These are phyloP conservation scores for Marasmius sp. DNA, from an alignment of 1,284 basidiomycete genomes.

Conservation along the genomic window DNA sequence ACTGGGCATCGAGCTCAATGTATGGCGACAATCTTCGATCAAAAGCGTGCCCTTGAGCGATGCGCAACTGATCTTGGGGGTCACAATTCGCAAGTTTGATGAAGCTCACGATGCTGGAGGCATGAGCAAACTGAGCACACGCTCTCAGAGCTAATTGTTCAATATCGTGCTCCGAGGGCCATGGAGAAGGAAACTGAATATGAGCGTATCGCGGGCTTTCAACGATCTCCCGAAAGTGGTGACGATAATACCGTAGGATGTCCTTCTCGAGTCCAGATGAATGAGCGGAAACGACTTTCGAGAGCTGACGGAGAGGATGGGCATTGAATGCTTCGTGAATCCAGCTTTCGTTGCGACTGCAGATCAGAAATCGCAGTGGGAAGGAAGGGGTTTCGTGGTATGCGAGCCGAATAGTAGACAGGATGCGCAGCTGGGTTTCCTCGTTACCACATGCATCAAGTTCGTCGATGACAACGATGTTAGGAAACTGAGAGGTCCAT, in stretches of 20 bases:
- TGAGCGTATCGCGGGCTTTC: background rate
- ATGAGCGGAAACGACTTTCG: background rate
- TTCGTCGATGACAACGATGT: background rate
- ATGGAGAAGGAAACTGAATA: background rate
- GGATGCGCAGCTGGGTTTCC: background rate
- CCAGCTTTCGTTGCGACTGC: constrained; percentile 22
- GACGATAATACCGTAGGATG: background rate
- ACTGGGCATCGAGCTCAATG: no score
- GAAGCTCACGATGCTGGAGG: constrained; percentile 24
- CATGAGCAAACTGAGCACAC: constrained; percentile 24
- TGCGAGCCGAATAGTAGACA: background rate
- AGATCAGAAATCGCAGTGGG: constrained; percentile 25
- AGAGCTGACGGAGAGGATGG: background rate
- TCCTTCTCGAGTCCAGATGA: background rate
- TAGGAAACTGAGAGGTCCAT: background rate
- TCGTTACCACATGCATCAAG: background rate
- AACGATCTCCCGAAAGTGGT: background rate
- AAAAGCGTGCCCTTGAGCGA: constrained; percentile 8
- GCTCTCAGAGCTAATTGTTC: constrained; percentile 20
- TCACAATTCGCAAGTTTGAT: constrained; percentile 19
- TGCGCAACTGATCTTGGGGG: constrained; percentile 22
- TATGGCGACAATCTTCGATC: no score
- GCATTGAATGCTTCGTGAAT: constrained; percentile 18
- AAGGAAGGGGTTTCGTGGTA: background rate
- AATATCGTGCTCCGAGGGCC: constrained; percentile 19